Evolutionary conservation across 2,329 filamentous ascomycete genomes (phyloP).

Genomic region (Claviceps fusiformis): DNA sequence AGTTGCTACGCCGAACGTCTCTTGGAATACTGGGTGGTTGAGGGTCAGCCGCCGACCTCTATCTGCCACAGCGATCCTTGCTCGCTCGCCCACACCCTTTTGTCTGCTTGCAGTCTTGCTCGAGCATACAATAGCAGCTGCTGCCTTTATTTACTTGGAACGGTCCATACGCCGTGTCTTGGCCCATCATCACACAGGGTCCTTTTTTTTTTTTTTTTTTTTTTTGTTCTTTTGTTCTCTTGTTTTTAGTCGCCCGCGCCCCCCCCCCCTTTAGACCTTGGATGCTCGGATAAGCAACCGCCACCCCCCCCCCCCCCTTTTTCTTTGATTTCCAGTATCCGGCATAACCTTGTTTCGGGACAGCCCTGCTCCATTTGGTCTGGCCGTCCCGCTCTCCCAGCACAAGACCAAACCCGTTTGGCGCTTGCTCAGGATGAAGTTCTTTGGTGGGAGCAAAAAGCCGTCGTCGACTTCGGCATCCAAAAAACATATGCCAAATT

Average conservation of each 20-base stretch:
- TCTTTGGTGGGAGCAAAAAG: constrained; percentile 34
- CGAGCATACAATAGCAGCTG: neutral
- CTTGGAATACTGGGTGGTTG: neutral
- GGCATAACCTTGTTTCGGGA: constrained; percentile 28
- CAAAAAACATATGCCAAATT: constrained; percentile 26
- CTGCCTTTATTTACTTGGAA: constrained; percentile 1
- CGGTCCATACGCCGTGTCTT: constrained; percentile 2
- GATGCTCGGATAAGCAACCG: constrained; percentile 16
- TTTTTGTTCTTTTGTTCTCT: too few relatives aligned
- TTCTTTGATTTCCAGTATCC: constrained; percentile 16
- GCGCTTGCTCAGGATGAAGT: constrained; percentile 28
- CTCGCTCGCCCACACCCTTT: neutral
- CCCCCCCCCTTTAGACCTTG: constrained; percentile 8
- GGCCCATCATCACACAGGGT: neutral
- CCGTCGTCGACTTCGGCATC: constrained; percentile 13
- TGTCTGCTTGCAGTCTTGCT: neutral
- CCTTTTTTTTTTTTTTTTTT: too few relatives aligned
- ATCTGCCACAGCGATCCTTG: neutral
- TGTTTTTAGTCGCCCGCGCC: neutral
- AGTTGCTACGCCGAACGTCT: neutral
- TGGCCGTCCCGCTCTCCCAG: constrained; percentile 8
- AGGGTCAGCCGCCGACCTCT: neutral
- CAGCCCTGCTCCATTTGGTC: constrained; percentile 13
- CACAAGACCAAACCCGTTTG: constrained; percentile 1
- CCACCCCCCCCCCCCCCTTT: constrained; percentile 1